Percentiles rank a stretch among this genome's conserved stretches.
Evolutionary conservation across 2,329 filamentous ascomycete genomes (phyloP).

Genomic region (Pyricularia grisea): DNA sequence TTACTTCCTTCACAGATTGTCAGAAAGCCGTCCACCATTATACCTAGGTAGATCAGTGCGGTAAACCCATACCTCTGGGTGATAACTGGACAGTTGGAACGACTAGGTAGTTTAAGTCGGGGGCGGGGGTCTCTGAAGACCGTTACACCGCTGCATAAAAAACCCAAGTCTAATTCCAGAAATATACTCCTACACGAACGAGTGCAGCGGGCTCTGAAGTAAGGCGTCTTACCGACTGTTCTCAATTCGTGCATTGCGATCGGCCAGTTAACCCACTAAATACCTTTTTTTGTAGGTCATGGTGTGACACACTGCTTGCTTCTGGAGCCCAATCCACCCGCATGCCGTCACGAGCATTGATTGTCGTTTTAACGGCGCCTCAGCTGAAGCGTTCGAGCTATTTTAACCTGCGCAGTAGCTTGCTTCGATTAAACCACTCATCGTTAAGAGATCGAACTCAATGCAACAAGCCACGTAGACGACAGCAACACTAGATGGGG

Average conservation of each 20-base stretch:
- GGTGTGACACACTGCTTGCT: background rate
- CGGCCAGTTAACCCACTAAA: too few species aligned
- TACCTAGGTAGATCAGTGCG: too few species aligned
- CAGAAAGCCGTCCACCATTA: too few species aligned
- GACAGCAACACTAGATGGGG: background rate
- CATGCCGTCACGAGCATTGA: background rate
- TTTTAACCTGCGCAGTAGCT: background rate
- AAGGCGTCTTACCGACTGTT: background rate
- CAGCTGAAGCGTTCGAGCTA: background rate
- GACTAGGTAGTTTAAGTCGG: too few species aligned
- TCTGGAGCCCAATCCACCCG: background rate
- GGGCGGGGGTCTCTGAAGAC: background rate
- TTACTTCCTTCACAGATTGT: too few species aligned
- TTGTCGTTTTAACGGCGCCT: background rate
- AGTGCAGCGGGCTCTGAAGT: background rate
- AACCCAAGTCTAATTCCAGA: too few species aligned
- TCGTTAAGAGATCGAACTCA: background rate
- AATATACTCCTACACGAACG: too few species aligned
- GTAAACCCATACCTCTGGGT: too few species aligned
- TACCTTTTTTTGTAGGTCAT: too few species aligned
- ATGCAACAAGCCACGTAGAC: background rate
- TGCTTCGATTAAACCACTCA: background rate
- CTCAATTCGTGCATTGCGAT: too few species aligned
- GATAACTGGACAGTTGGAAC: too few species aligned
- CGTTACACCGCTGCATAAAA: background rate